Evolutionary conservation across 2,329 filamentous ascomycete genomes (phyloP), one percentile per base, ranked within the genome.

Genomic region (Diaporthe amygdali): DNA sequence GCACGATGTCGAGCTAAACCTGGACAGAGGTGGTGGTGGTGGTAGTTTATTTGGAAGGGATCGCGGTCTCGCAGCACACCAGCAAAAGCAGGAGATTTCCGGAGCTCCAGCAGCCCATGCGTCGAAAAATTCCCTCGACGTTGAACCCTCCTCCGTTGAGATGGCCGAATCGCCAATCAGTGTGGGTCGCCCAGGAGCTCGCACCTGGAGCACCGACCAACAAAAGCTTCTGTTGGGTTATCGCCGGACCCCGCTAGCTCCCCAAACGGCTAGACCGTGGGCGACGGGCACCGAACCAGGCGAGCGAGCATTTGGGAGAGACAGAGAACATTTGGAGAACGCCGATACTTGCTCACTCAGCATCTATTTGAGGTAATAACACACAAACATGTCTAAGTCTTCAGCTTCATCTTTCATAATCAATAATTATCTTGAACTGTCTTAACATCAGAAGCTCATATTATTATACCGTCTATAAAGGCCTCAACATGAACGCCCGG

Each of bases 221-320:
- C 69, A 66, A 59, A 71, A 67, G 44, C 64, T 72, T 68, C 71
- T 71, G 68, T 71, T 71, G 69, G 69, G 70, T 63, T 59, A 51
- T 59, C 66, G 52, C 52, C 27, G 12, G 20, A 30, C 5, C 69
- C 69, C 69, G 22, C 69, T 68, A 71, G 41, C 39, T n/a, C 44
- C 66, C 56, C 39, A 37, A 54, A 52, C 49, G 64, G 63, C 52
- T 66, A 55, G 69, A 12, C 46, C 49, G 59, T 61, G 27, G 41
- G 17, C 64, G 54, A 72, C 71, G 71, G 71, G 56, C 54, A 71
- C 71, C 69, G 71, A 72, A 72, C 51, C 17, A 20, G 63, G 37
- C 39, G 44, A 67, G 52, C 49, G 64, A 54, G 22, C 27, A 55
- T 25, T 41, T 49, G 56, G 4, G 30, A 63, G 30, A 63, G n/a